Evolutionary conservation across 148 eudicot species (phyloP).

Genomic region (Simmondsia chinensis): DNA sequence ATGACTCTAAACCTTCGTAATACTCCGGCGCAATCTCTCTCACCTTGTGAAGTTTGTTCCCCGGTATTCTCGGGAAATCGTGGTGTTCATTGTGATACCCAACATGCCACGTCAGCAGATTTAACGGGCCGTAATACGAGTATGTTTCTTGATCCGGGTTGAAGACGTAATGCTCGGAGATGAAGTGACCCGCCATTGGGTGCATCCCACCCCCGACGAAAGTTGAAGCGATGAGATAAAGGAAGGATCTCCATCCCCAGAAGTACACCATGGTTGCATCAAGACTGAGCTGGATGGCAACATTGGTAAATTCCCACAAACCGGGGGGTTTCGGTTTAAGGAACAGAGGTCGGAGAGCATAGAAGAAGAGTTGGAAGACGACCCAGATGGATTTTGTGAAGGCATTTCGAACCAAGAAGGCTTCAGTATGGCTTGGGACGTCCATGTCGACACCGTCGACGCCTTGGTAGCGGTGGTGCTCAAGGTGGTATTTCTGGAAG

Average conservation of each 20-base stretch:
- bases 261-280: slow-evolving; percentile 58
- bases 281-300: slow-evolving; percentile 49
- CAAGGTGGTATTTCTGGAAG: slow-evolving; percentile 94
- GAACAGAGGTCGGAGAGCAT: slow-evolving; percentile 79
- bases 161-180: slow-evolving; percentile 87
- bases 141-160: slow-evolving; percentile 79
- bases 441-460: slow-evolving; percentile 93
- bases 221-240: slow-evolving; percentile 65
- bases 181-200: slow-evolving; percentile 95
- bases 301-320: slow-evolving; percentile 73
- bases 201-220: slow-evolving; percentile 97
- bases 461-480: slow-evolving; percentile 92
- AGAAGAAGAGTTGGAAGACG: slow-evolving; percentile 73
- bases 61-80: slow-evolving; percentile 89
- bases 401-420: slow-evolving; percentile 49
- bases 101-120: slow-evolving; percentile 82
- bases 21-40: slow-evolving; percentile 90
- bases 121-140: slow-evolving; percentile 82
- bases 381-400: slow-evolving; percentile 83
- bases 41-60: slow-evolving; percentile 76
- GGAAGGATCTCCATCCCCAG: slow-evolving; percentile 72
- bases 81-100: slow-evolving; percentile 97
- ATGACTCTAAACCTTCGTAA: slow-evolving; percentile 52
- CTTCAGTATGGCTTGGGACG: slow-evolving; percentile 68
- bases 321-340: slow-evolving; percentile 94